Conservation (phyloP, 495 filamentous ascomycete genomes). For the Hamigera avellanea region DNA sequence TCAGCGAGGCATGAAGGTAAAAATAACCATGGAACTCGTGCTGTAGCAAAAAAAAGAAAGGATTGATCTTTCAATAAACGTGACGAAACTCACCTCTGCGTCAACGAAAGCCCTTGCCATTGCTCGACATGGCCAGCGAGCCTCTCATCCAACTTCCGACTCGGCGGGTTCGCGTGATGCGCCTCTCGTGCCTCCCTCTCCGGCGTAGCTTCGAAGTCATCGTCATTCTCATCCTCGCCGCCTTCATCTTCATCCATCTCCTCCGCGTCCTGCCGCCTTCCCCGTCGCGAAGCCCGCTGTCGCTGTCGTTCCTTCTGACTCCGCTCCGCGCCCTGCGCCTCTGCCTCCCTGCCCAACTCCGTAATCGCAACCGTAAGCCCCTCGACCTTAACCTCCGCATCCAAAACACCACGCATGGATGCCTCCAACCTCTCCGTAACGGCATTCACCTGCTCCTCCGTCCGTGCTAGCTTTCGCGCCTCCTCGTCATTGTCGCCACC, state of each 20-base stretch:
- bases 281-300: constrained; percentile 4
- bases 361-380: constrained; percentile 18
- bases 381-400: constrained; percentile 23
- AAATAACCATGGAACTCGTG: no score
- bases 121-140: constrained; percentile 13
- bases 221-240: constrained; percentile 14
- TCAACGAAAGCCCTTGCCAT: constrained; percentile 25
- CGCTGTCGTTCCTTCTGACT: constrained; percentile 10
- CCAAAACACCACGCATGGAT: constrained; percentile 27
- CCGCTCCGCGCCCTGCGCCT: constrained; percentile 5
- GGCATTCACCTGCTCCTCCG: constrained; percentile 17
- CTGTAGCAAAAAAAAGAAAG: no score
- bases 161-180: constrained; percentile 13
- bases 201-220: constrained; percentile 16
- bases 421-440: constrained; percentile 28
- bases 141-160: constrained; percentile 15
- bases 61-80: not conserved
- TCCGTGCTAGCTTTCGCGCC: constrained; percentile 13
- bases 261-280: constrained; percentile 3
- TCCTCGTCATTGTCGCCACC: constrained; percentile 3
- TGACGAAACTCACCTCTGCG: constrained; percentile 29
- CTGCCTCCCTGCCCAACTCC: constrained; percentile 20
- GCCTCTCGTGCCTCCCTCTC: constrained; percentile 11
- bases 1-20: no score
- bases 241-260: constrained; percentile 11